A percentile compares a stretch with the other conserved stretches of the same genome.
Evolutionary conservation across 2,329 filamentous ascomycete species (phyloP).

Genomic region (Tothia fuscella): DNA sequence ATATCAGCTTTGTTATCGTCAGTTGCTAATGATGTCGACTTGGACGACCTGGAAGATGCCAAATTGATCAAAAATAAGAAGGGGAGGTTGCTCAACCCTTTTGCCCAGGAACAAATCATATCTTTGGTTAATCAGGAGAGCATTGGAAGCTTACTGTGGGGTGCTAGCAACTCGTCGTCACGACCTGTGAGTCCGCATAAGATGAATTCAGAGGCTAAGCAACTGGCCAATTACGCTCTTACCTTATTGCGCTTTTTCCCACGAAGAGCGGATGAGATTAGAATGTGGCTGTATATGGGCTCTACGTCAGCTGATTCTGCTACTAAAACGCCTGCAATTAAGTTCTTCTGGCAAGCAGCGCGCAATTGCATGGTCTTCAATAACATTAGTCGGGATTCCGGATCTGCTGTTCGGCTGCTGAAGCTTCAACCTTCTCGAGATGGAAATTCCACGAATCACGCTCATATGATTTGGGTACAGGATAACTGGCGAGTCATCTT

Average conservation of each 20-base stretch:
- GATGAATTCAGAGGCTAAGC: conserved; percentile 48
- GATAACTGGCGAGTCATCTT: conserved; percentile 82
- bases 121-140: conserved; percentile 65
- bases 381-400: conserved; percentile 44
- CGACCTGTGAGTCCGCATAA: neutral
- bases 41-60: conserved; percentile 34
- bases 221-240: conserved; percentile 75
- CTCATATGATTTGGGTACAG: conserved; percentile 3
- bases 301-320: conserved; percentile 13
- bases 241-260: conserved; percentile 81
- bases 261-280: conserved; percentile 68
- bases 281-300: conserved; percentile 84
- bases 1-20: conserved; percentile 45
- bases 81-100: too few species aligned
- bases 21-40: conserved; percentile 42
- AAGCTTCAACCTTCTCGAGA: conserved; percentile 24
- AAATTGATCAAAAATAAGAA: too few species aligned
- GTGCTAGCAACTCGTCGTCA: conserved; percentile 15
- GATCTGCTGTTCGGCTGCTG: conserved; percentile 45
- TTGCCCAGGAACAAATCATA: conserved; percentile 53
- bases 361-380: conserved; percentile 45
- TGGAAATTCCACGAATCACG: neutral
- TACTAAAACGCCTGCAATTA: conserved; percentile 50
- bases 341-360: conserved; percentile 72
- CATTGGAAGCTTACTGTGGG: conserved; percentile 49